Percentiles rank a stretch among this genome's conserved stretches.
phyloP scores from a whole-genome alignment of 352 stramenopile species.

The Phytophthora fragariae region DNA sequence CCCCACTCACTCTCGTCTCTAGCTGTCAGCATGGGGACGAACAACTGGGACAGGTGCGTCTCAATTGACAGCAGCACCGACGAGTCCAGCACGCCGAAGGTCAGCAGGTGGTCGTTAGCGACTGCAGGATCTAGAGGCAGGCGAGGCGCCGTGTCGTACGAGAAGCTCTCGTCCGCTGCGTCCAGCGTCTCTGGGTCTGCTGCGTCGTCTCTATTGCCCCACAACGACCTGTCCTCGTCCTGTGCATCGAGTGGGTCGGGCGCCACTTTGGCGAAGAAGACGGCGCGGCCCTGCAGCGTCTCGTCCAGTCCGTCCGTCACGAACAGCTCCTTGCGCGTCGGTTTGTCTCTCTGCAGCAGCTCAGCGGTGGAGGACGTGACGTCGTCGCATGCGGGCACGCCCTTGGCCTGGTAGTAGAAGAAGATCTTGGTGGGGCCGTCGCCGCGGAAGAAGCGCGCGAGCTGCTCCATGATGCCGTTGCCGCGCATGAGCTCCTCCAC shows the following conservation, averaged over 20 bases:
- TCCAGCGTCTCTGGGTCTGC: conserved; percentile 38
- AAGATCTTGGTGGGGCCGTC: conserved; percentile 79
- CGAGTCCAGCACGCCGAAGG: conserved; percentile 75
- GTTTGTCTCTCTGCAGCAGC: conserved; percentile 10
- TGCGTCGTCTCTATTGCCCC: conserved; percentile 2
- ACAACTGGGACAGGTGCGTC: conserved; percentile 76
- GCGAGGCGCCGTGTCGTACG: conserved; percentile 25
- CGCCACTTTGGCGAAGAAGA: conserved; percentile 82
- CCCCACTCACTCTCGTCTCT: conserved; percentile 64
- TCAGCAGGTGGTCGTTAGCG: conserved; percentile 76
- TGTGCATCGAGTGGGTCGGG: conserved; percentile 18
- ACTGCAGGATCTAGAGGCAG: conserved; percentile 59
- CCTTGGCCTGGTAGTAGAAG: conserved; percentile 77
- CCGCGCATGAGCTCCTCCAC: conserved; percentile 83
- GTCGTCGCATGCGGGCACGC: conserved; percentile 15
- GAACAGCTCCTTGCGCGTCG: conserved; percentile 70
- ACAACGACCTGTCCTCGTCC: conserved; percentile 2
- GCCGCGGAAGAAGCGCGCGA: conserved; percentile 73
- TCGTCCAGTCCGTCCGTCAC: conserved; percentile 83
- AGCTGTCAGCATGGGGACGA: conserved; percentile 59
- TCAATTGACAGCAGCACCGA: conserved; percentile 78
- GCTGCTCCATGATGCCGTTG: conserved; percentile 83
- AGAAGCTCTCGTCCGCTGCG: conserved; percentile 8
- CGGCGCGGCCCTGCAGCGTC: conserved; percentile 63
- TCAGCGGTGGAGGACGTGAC: conserved; percentile 20